Percentiles rank a stretch among this genome's conserved stretches.
phyloP scores from a whole-genome alignment of 345 rosid genomes.

The Lagerstroemia speciosa region DNA sequence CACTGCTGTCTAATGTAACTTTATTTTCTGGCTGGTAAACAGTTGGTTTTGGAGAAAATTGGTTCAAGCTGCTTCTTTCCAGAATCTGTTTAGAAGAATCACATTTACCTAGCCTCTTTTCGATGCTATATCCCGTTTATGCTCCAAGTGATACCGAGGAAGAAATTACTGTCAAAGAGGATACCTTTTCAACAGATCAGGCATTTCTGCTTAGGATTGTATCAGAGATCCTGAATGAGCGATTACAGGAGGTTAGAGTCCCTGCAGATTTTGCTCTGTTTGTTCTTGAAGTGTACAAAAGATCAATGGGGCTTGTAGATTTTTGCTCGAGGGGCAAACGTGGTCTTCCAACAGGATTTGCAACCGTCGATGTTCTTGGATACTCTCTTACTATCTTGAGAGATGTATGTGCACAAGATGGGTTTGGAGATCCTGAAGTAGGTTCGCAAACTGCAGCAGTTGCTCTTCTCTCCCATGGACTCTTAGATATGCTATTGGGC shows the following conservation, averaged over 20 bases:
- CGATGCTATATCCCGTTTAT: slow-evolving; percentile 15
- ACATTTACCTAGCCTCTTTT: slow-evolving; percentile 41
- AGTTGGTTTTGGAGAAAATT: slow-evolving; percentile 70
- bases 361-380: slow-evolving; percentile 43
- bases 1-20: background rate
- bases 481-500: slow-evolving; percentile 34
- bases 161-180: slow-evolving; percentile 1
- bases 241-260: slow-evolving; percentile 29
- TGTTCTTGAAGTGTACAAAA: slow-evolving; percentile 32
- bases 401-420: slow-evolving; percentile 47
- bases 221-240: slow-evolving; percentile 50
- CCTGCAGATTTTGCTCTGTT: slow-evolving; percentile 22
- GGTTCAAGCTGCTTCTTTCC: slow-evolving; percentile 69
- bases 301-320: slow-evolving; percentile 28
- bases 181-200: slow-evolving; percentile 43
- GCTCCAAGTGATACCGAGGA: slow-evolving; percentile 13
- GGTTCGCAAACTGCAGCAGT: slow-evolving; percentile 26
- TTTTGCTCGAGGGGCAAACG: slow-evolving; percentile 27
- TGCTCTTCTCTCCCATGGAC: slow-evolving; percentile 38
- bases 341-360: slow-evolving; percentile 54
- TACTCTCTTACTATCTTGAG: slow-evolving; percentile 51
- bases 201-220: slow-evolving; percentile 48
- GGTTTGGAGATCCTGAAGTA: slow-evolving; percentile 17
- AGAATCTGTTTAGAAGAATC: slow-evolving; percentile 50
- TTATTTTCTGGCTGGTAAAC: slow-evolving; percentile 11